These are phyloP conservation scores for Tricholoma matsutake DNA, from an alignment of 768 basidiomycete genomes.

Conservation along the genomic window DNA sequence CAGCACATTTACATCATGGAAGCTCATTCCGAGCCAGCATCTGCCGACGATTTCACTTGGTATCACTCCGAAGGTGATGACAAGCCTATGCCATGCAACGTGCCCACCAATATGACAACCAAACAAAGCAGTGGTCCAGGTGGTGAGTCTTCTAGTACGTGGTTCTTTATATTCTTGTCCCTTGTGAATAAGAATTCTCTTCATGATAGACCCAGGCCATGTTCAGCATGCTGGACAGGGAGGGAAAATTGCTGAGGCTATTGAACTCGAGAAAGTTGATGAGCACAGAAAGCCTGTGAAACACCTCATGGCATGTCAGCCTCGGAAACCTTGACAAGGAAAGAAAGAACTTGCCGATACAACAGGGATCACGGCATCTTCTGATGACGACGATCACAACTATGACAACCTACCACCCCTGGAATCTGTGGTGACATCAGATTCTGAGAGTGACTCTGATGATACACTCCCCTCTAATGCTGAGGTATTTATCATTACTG, in stretches of 20 bases:
- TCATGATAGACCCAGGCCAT: background rate
- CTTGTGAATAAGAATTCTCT: background rate
- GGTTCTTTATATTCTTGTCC: background rate
- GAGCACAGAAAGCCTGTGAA: constrained; percentile 2
- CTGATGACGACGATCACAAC: background rate
- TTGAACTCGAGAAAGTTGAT: constrained; percentile 3
- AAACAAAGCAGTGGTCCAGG: background rate
- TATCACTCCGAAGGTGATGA: constrained; percentile 1
- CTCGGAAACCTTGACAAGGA: background rate
- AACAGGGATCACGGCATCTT: background rate
- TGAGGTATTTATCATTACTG: background rate
- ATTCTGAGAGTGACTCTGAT: background rate
- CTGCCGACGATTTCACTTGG: background rate
- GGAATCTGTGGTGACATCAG: background rate
- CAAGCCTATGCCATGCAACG: background rate
- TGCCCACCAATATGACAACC: background rate
- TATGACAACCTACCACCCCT: background rate
- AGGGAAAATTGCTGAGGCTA: background rate
- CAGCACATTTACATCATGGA: background rate
- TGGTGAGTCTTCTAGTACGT: background rate
- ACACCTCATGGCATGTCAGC: background rate
- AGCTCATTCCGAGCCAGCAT: background rate
- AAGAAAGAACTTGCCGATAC: background rate
- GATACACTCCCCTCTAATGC: background rate
- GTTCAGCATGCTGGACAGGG: background rate